Base-by-base conservation (phyloP, 345 rosid species). In the Brassica carinata region DNA sequence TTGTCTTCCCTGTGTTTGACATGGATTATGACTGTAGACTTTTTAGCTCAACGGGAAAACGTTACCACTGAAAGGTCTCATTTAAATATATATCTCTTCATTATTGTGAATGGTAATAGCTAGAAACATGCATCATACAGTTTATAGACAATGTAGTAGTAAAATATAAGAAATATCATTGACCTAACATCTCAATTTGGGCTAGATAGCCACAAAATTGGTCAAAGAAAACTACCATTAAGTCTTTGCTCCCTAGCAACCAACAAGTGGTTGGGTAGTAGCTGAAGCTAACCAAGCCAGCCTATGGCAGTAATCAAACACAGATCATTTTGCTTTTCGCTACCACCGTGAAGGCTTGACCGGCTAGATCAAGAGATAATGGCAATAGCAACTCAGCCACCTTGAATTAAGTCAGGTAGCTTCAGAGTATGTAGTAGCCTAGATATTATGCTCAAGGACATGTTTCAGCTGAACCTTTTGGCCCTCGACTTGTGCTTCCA, bases 401-500 rank as follows among this genome's bases (percentile, higher is more conserved):
- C 5, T 33, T 70, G 71, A 70, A 63, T 40, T 3, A 65, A 13
- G 62, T 31, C 57, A 33, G 14, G 74, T 40, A 7, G 15, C 57
- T 51, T 61, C 63, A 8, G 19, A 69, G 53, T 8, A 45, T 30
- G 69, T 31, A 61, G 27, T 45, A 70, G 62, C 55, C 43, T 90
- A 89, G 78, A 87, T 88, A 85, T 94, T 89, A 87, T 93, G 96
- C 77, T 90, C 90, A 66, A 93, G 94, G 36, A 93, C 97, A 43
- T 91, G 99, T 63, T 91, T 86, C 81, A 95, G 63, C 77, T 95
- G 97, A 73, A 93, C 86, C 83, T 89, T 93, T 79, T 91, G 94
- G 74, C 89, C 89, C 80, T 88, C 93, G 76, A 85, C 88, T 82
- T 93, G 90, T 75, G 97, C 96, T 77, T 93, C 98, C 78, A 93